Conservation (phyloP, 2,329 filamentous ascomycete species). For the Alternaria alternata region DNA sequence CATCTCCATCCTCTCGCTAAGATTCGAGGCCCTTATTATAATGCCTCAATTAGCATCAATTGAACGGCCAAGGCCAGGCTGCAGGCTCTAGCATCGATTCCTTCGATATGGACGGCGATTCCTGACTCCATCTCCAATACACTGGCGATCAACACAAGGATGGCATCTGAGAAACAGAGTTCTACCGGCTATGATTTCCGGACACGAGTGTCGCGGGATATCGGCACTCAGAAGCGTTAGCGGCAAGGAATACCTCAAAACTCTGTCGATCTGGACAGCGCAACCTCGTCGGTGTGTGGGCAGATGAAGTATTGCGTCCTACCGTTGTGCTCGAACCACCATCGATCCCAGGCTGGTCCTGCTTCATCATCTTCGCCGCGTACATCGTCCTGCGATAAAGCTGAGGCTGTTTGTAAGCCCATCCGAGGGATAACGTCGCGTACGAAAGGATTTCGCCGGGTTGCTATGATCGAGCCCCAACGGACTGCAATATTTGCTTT, state of each 20-base stretch:
- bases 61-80: not conserved
- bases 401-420: not conserved
- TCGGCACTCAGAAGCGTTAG: not conserved
- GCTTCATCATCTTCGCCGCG: not conserved
- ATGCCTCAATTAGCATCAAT: not conserved
- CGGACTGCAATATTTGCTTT: not conserved
- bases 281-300: not conserved
- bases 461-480: not conserved
- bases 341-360: not conserved
- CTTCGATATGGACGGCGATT: not conserved
- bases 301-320: not conserved
- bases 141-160: not conserved
- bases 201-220: not conserved
- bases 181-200: not conserved
- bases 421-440: not conserved
- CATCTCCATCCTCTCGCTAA: no score
- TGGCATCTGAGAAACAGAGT: not conserved
- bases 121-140: not conserved
- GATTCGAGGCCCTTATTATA: not conserved
- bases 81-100: not conserved
- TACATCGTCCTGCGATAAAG: not conserved
- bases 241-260: not conserved
- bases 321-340: not conserved
- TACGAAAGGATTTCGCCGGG: not conserved
- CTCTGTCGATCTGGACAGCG: not conserved